Base-by-base conservation (phyloP, 2,329 filamentous ascomycete genomes). In the Phoma herbarum region DNA sequence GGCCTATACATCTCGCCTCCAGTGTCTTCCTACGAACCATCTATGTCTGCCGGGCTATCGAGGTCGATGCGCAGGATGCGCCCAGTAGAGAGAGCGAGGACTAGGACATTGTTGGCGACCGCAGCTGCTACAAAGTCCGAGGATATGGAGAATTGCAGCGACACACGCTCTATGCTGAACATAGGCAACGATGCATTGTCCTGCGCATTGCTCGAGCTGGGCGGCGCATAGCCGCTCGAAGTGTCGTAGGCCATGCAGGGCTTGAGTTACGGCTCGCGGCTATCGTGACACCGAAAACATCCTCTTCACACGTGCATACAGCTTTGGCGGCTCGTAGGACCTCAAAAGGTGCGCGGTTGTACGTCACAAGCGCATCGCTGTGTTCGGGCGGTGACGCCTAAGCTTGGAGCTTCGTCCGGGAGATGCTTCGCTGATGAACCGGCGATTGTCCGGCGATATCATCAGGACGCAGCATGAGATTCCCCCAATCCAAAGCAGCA, bases 51-150 rank as follows among this genome's bases (percentile, higher is more conserved):
- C 6, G 95, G 91, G 72, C 90, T 91, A 77, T 97, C 93, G 50
- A 98, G 82, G 76, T 98, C 95, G 76, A 99, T 99, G 60, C 95
- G 88, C 59, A 99, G 82, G 64, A 99, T 95, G 68, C 94, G 90
- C 49, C 93, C 92, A 58, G 94, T 97, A 5, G 93, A 94, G 35
- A 99, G 85, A 39, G 95, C 95, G 50, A 99, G 84, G 22, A 98
- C 88, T 57, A 99, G 85, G 61, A 98, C 93, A 82, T 99, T 97
- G 79, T 99, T 98, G 64, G 94, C 93, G 55, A 98, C 94, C 78
- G 97, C 93, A 39, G 93, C 93, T 18, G 95, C 93, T 46, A 97
- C 95, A 75, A 99, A 98, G 78, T 97, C 92, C 65, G 94, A 93
- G 2, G 94, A 92, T 71, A 98, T 90, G 60, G 92, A 90, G 83